Percentiles rank a stretch among this genome's conserved stretches.
These are phyloP conservation scores for Volvariella surrecta DNA, from an alignment of 1,284 basidiomycete species.

Conservation along the genomic window DNA sequence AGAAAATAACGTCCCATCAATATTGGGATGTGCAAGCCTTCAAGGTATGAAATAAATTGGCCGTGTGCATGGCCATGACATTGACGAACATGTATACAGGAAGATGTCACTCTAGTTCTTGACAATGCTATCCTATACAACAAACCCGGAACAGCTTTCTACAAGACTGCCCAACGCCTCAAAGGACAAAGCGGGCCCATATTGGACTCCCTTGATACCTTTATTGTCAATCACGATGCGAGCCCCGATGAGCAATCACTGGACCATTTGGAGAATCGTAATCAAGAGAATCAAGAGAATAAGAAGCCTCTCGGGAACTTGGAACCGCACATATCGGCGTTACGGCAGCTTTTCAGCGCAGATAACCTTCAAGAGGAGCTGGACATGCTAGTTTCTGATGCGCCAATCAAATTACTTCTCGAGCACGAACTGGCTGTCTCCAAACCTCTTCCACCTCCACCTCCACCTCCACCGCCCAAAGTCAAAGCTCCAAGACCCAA, in stretches of 20 bases:
- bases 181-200: slow-evolving; percentile 50
- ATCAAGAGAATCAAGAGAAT: not conserved
- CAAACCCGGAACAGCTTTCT: slow-evolving; percentile 61
- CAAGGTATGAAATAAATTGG: slow-evolving; percentile 39
- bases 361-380: slow-evolving; percentile 42
- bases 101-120: slow-evolving; percentile 77
- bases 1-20: slow-evolving; percentile 68
- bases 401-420: slow-evolving; percentile 64
- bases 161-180: slow-evolving; percentile 69
- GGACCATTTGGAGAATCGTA: slow-evolving; percentile 4
- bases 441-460: slow-evolving; percentile 42
- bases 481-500: slow-evolving; percentile 30
- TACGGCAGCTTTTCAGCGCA: slow-evolving; percentile 45
- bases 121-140: slow-evolving; percentile 90
- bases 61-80: not conserved
- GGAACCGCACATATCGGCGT: slow-evolving; percentile 52
- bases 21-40: slow-evolving; percentile 77
- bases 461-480: slow-evolving; percentile 28
- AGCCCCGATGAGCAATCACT: not conserved
- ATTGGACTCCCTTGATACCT: slow-evolving; percentile 47
- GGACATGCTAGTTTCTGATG: slow-evolving; percentile 42
- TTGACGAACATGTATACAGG: slow-evolving; percentile 40
- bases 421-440: slow-evolving; percentile 52
- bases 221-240: slow-evolving; percentile 12
- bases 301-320: slow-evolving; percentile 48